Conservation (phyloP, 23 red algal species). For the Gracilaria vermiculophylla region DNA sequence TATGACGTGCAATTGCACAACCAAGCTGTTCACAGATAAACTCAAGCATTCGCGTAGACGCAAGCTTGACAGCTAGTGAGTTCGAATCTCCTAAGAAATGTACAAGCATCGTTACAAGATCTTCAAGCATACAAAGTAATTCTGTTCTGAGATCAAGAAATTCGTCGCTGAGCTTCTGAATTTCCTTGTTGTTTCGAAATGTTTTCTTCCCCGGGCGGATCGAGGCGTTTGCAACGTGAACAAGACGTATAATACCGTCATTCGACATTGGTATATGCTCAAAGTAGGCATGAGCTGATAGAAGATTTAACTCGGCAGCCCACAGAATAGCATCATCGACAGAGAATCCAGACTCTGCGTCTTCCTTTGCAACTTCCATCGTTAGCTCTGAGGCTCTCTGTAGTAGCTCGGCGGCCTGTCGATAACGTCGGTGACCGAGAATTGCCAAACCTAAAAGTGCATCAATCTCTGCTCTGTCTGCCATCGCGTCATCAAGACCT, state of each 20-base stretch:
- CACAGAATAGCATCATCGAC: constrained; percentile 28
- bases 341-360: constrained; percentile 5
- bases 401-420: constrained; percentile 81
- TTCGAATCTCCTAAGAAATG: constrained; percentile 47
- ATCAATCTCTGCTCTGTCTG: constrained; percentile 75
- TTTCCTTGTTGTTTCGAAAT: not conserved
- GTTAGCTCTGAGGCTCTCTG: constrained; percentile 58
- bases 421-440: constrained; percentile 59
- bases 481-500: constrained; percentile 17
- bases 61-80: constrained; percentile 43
- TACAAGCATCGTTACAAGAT: constrained; percentile 51
- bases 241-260: constrained; percentile 59
- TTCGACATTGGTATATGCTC: constrained; percentile 59
- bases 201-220: not conserved
- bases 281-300: constrained; percentile 72
- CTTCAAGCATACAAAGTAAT: constrained; percentile 50
- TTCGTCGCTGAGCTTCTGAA: constrained; percentile 15
- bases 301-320: constrained; percentile 62
- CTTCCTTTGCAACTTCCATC: constrained; percentile 33
- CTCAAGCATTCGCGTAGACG: constrained; percentile 63
- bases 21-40: constrained; percentile 80
- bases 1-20: constrained; percentile 60
- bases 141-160: constrained; percentile 76
- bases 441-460: constrained; percentile 69
- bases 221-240: constrained; percentile 32